Base-by-base conservation (phyloP, 495 filamentous ascomycete species). In the Lasiosphaeria miniovina region DNA sequence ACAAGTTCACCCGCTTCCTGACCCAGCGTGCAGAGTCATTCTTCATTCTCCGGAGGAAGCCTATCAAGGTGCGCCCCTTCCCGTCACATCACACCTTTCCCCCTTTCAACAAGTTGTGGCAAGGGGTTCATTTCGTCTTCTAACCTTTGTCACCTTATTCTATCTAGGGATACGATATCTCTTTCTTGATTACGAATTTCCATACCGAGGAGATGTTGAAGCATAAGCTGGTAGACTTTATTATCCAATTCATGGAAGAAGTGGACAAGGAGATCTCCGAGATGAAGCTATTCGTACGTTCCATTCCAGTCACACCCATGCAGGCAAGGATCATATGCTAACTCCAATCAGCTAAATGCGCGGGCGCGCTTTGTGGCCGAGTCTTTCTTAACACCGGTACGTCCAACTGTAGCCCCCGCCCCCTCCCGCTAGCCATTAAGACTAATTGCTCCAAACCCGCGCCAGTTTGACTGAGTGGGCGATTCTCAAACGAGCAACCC, bases 241-340 rank as follows among this genome's bases (percentile, higher is more conserved):
- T 98, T 60, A 96, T 99, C 60, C 87, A 96, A 63, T 98, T 97
- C 71, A 97, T 98, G 93, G 93, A 98, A 76, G 95, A 99, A 68
- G 94, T 98, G 35, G 94, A 98, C 69, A 98, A 98, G 79, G 95
- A 99, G 74, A 98, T 98, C 54, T 98, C 93, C 1, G 95, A 98
- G 75, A 97, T 98, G 94, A 99, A 99, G 84, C 85, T 99, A 61
- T 99, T 98, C 75, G 93, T 98, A 85, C 53, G 90, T 81, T 24
- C 24, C 50, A 32, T 63, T 40, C n/a, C 3, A 7, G 32, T 46
- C n/a, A 36, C 24, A n/a, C 3, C 11, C 33, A 54, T 38, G 9
- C 36, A 54, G 24, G 41, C 24, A 10, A 7, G 36, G 45, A 24
- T 72, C 46, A 11, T 46, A 46, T 14, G 12, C 15, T 46, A 70